Evolutionary conservation across 345 rosid genomes (phyloP).

Genomic region (Lumnitzera racemosa): DNA sequence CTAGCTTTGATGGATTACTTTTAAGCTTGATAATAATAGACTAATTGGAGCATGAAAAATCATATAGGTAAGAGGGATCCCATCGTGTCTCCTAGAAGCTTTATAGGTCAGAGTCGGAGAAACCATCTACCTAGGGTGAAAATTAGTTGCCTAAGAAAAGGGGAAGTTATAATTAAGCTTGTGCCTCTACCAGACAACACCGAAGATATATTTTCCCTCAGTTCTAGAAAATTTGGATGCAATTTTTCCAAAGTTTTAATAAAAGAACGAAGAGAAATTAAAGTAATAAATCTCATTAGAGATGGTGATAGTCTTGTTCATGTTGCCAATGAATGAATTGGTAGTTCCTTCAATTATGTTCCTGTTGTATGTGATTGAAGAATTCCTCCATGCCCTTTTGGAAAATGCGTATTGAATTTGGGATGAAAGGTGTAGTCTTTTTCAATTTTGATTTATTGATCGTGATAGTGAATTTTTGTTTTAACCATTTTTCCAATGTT

Average conservation of each 20-base stretch:
- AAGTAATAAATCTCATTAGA: conserved; percentile 58
- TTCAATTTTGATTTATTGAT: too few species aligned
- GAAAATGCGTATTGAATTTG: too few species aligned
- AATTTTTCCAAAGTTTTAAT: conserved; percentile 39
- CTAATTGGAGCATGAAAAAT: too few species aligned
- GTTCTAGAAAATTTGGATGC: conserved; percentile 39
- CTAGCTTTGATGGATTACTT: too few species aligned
- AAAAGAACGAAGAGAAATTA: conserved; percentile 64
- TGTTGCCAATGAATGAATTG: conserved; percentile 14
- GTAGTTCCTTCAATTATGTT: background rate
- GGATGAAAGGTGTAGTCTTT: too few species aligned
- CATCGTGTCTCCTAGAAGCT: conserved; percentile 7
- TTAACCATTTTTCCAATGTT: too few species aligned
- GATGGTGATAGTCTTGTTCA: conserved; percentile 76
- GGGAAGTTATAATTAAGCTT: conserved; percentile 37
- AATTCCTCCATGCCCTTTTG: too few species aligned
- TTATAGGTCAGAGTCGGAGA: conserved; percentile 10
- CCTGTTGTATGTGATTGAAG: too few species aligned
- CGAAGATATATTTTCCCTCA: conserved; percentile 46
- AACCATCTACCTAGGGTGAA: conserved; percentile 38
- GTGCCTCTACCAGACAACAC: conserved; percentile 49
- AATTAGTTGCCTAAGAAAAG: conserved; percentile 45
- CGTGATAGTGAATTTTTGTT: too few species aligned
- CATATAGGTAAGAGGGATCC: conserved; percentile 22
- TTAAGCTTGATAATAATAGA: too few species aligned